Base-by-base conservation (phyloP, 371 early-diverging fungal species). In the Apophysomyces elegans region DNA sequence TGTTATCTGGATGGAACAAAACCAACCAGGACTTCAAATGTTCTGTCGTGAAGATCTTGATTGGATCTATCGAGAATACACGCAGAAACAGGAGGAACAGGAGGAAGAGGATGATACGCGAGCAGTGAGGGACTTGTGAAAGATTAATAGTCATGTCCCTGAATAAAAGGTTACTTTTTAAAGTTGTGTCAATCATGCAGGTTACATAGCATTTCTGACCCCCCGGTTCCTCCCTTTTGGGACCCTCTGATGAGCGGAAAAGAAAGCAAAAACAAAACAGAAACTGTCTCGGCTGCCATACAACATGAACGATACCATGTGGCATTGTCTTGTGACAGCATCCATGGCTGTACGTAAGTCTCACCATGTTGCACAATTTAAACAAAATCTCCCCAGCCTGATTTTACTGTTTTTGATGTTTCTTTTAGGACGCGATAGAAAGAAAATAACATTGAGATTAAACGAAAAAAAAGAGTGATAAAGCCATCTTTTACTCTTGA, bases 41-140 rank as follows among this genome's bases (percentile, higher is more conserved):
- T 81, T 75, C 47, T 37, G 60, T 12, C 69, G 73, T 66, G 64
- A 77, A 11, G 79, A 79, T 57, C 71, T 81, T 14, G 61, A 68
- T 5, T 78, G 74, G 73, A 76, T 78, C 4, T 69, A 64, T 54
- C 56, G 61, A 18, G 76, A 80, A 56, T 74, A 50, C 21, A 50
- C 21, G 9, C 54, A 50, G 21, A 50, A 50, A 56, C 41, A 63
- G 37, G 56, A 50, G 39, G 54, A 50, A 21, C 54, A 50, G 9
- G 54, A 50, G 5, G 54, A 50, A 21, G 54, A 50, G 16, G 54
- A 50, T 21, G 21, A 7, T n/a, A 21, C 21, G 16, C 18, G 54
- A 4, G 54, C 54, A 50, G 54, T 50, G 21, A 16, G 54, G 21
- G 54, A 50, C 2, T 50, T 50, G 21, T 50, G 21, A 50, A 50